Evolutionary conservation across 108 stramenopile genomes (phyloP).

Genomic region (Phaeodactylum tricornutum): DNA sequence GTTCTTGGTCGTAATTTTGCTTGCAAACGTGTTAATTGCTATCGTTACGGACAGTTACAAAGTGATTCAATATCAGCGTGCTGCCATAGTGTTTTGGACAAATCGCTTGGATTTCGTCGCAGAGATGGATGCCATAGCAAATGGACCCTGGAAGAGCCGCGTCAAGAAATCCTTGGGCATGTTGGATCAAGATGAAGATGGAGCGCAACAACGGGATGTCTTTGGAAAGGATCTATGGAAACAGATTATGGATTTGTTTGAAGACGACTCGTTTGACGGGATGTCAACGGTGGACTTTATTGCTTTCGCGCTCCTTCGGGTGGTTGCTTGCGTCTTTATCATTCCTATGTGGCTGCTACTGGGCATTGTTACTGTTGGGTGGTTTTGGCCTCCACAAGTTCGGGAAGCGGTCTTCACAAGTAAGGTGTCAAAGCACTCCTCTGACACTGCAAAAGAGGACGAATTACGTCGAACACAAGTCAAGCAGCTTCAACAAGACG

Average conservation of each 20-base stretch:
- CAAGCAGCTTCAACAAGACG: constrained; percentile 23
- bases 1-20: constrained; percentile 58
- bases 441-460: constrained; percentile 37
- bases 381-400: constrained; percentile 77
- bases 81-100: constrained; percentile 76
- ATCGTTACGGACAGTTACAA: constrained; percentile 58
- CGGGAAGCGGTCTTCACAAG: constrained; percentile 41
- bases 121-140: constrained; percentile 60
- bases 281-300: constrained; percentile 30
- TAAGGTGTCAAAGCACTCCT: constrained; percentile 27
- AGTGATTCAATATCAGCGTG: constrained; percentile 67
- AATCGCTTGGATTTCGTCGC: constrained; percentile 70
- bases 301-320: constrained; percentile 21
- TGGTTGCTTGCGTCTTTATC: constrained; percentile 34
- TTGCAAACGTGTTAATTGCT: constrained; percentile 55
- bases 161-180: constrained; percentile 12
- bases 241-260: constrained; percentile 36
- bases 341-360: constrained; percentile 59
- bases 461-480: constrained; percentile 37
- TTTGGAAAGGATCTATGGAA: constrained; percentile 43
- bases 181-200: constrained; percentile 1
- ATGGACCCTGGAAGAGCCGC: constrained; percentile 29
- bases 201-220: constrained; percentile 1
- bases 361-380: constrained; percentile 53
- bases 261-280: constrained; percentile 37